Evolutionary conservation across 306 rosid genomes (phyloP).

Genomic region (Lagenaria siceraria): DNA sequence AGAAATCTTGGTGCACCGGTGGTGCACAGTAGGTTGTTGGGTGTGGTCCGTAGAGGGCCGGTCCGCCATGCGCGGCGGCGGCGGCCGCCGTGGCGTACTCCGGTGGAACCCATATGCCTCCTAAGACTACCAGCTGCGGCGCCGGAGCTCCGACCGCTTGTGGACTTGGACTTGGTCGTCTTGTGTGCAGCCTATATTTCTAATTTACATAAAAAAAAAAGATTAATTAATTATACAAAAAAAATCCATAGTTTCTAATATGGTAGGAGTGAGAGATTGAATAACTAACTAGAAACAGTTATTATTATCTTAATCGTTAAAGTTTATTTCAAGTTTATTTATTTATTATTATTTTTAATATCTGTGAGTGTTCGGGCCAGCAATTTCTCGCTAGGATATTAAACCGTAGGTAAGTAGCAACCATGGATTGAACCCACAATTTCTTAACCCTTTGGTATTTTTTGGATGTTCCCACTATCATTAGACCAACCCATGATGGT

Average conservation of each 20-base stretch:
- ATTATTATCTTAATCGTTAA: too few relatives aligned
- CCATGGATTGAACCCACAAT: too few relatives aligned
- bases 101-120: constrained; percentile 95
- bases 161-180: constrained; percentile 89
- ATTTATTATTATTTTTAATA: too few relatives aligned
- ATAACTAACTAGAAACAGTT: too few relatives aligned
- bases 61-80: constrained; percentile 40
- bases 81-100: constrained; percentile 55
- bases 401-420: too few relatives aligned
- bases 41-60: constrained; percentile 59
- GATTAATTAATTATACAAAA: background rate
- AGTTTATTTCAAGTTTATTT: too few relatives aligned
- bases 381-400: too few relatives aligned
- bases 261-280: too few relatives aligned
- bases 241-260: background rate
- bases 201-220: constrained; percentile 7
- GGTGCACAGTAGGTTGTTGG: constrained; percentile 57
- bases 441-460: too few relatives aligned
- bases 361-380: too few relatives aligned
- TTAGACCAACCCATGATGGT: too few relatives aligned
- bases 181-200: constrained; percentile 95
- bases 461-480: too few relatives aligned
- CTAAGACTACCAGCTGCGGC: constrained; percentile 72
- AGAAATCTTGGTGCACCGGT: constrained; percentile 59
- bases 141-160: constrained; percentile 54